phyloP scores from a whole-genome alignment of 2,329 filamentous ascomycete genomes.

The Beauveria asiatica region DNA sequence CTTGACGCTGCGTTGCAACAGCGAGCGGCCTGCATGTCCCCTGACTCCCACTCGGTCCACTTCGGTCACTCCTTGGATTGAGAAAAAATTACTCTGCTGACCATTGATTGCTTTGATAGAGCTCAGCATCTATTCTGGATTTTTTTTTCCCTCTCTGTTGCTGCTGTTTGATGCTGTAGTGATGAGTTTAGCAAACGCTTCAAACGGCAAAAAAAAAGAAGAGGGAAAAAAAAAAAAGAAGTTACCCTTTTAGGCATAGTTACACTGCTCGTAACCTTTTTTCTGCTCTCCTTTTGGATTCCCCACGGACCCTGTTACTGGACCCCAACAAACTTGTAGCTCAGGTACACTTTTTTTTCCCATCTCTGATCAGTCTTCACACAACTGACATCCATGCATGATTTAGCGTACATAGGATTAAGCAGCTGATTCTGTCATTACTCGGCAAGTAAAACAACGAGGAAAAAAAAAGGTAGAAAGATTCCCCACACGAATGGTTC shows the following conservation, averaged over 20 bases:
- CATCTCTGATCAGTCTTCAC: background rate
- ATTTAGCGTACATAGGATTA: background rate
- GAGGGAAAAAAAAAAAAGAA: background rate
- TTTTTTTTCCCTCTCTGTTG: background rate
- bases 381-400: background rate
- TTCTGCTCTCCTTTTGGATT: background rate
- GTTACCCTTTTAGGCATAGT: background rate
- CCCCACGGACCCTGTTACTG: slow-evolving; percentile 10
- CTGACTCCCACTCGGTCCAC: slow-evolving; percentile 8
- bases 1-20: background rate
- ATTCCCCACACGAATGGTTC: slow-evolving; percentile 2
- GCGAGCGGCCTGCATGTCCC: background rate
- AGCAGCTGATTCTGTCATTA: background rate
- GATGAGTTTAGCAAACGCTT: background rate
- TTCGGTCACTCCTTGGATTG: background rate
- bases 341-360: slow-evolving; percentile 5
- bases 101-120: background rate
- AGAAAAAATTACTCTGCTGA: background rate
- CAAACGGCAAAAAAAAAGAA: background rate
- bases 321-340: slow-evolving; percentile 11
- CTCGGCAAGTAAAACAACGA: background rate
- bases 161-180: background rate
- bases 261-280: slow-evolving; percentile 1
- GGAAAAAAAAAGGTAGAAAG: background rate
- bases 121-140: background rate